Base-by-base conservation (phyloP, 176 grass and related monocot genomes). In the Alopecurus myosuroides region DNA sequence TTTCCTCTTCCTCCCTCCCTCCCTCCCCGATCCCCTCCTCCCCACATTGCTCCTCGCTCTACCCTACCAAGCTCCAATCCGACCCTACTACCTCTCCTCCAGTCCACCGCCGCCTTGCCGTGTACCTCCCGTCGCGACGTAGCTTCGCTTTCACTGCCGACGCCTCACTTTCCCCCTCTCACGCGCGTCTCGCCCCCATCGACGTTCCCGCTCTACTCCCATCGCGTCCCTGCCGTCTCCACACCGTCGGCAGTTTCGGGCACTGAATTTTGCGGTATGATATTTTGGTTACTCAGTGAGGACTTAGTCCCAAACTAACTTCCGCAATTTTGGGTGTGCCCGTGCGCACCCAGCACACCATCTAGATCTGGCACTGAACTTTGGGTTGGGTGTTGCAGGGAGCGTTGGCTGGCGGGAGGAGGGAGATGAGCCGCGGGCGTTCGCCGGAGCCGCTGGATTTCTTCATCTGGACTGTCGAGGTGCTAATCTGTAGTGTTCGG, bases 391-490 rank as follows among this genome's bases (percentile, higher is more conserved):
- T 53, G 62, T 71, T 77, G 71, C 72, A 89, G 83, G 70, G 70
- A 33, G 69, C 41, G n/a, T 77, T 72, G 58, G 39, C 74, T 82
- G 25, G 20, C 25, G n/a, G 74, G 71, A 86, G 79, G 85, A 86
- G 60, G 78, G 88, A 93, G 74, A 84, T 77, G 88, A 85, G 82
- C 60, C 86, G 89, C 5, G 88, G 82, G 60, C 85, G 85, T 65
- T 88, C 88, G 35, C 91, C 91, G 22, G 88, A 93, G 52, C 88
- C 91, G 49, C 74, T 90, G 60, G 88, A 93, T 90, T 88, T 93
- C 82, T 93, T 93, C 91, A 90, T 93, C 50, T 94, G 92, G 92
- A 94, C 92, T 36, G 86, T 94, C 34, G 88, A 94, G 88, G 92
- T 94, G 30, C 50, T 61, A 44, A 50, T 80, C 40, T 80, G 13